These are phyloP conservation scores for Penicillium crystallinum DNA, from an alignment of 495 filamentous ascomycete species.

Conservation along the genomic window DNA sequence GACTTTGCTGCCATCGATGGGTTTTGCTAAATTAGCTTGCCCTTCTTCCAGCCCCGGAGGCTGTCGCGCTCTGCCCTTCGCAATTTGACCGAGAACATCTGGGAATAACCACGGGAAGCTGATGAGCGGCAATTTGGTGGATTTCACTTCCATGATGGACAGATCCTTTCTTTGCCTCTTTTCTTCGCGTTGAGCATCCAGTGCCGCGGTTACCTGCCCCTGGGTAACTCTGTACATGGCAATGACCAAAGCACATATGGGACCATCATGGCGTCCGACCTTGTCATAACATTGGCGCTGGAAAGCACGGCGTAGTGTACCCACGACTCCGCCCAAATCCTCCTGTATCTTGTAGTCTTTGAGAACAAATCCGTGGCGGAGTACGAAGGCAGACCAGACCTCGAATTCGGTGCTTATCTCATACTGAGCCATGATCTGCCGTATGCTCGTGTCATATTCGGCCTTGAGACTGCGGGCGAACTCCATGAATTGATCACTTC, in stretches of 20 bases:
- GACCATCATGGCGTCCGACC: conserved; percentile 53
- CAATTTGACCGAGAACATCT: conserved; percentile 67
- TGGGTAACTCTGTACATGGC: conserved; percentile 85
- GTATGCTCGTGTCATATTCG: conserved; percentile 72
- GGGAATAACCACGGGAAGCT: conserved; percentile 92
- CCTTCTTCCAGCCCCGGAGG: not conserved
- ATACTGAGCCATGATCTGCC: conserved; percentile 78
- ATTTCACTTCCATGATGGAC: conserved; percentile 29
- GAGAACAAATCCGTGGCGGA: conserved; percentile 59
- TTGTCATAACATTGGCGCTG: conserved; percentile 56
- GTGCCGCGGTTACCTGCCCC: conserved; percentile 55
- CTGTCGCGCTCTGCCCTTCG: conserved; percentile 26
- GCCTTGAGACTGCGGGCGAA: conserved; percentile 62
- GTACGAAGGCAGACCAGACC: conserved; percentile 77
- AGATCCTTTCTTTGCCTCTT: conserved; percentile 12
- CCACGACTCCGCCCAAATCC: conserved; percentile 62
- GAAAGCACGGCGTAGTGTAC: conserved; percentile 60
- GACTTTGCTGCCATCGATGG: not conserved
- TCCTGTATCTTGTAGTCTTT: conserved; percentile 85
- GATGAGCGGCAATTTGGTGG: conserved; percentile 65
- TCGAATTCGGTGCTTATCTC: conserved; percentile 89
- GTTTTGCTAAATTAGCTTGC: not conserved
- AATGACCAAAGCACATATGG: conserved; percentile 65
- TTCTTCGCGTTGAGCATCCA: conserved; percentile 24
- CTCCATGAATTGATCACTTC: conserved; percentile 49